A percentile compares a stretch with the other conserved stretches of the same genome.
phyloP scores from a whole-genome alignment of 805 yeast species.

The Starmerella asiatica region DNA sequence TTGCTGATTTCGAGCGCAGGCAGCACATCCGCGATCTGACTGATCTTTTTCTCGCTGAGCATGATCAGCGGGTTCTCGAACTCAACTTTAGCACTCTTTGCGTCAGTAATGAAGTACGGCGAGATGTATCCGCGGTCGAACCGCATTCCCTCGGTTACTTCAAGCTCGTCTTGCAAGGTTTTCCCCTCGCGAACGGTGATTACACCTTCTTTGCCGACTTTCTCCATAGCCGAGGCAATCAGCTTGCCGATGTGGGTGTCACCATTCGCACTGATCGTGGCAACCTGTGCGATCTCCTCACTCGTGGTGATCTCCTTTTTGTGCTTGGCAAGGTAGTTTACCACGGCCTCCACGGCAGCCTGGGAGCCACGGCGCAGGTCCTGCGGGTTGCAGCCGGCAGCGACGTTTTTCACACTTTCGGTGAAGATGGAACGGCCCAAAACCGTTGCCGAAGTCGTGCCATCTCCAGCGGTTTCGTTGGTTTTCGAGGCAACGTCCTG shows the following conservation, averaged over 20 bases:
- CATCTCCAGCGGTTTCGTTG: constrained; percentile 96
- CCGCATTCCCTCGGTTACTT: constrained; percentile 96
- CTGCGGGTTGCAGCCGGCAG: constrained; percentile 99
- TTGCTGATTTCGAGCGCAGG: constrained; percentile 90
- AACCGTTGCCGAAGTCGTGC: constrained; percentile 95
- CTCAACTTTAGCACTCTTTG: constrained; percentile 85
- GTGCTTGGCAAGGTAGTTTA: constrained; percentile 66
- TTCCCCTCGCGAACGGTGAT: constrained; percentile 96
- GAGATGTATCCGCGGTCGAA: constrained; percentile 95
- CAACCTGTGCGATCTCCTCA: constrained; percentile 95
- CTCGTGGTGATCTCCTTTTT: constrained; percentile 88
- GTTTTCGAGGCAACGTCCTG: constrained; percentile 97
- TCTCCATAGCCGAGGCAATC: constrained; percentile 92
- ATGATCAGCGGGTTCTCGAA: constrained; percentile 84
- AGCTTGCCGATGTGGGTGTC: constrained; percentile 83
- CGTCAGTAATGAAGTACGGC: constrained; percentile 89
- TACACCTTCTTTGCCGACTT: constrained; percentile 98
- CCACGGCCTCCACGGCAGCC: constrained; percentile 90
- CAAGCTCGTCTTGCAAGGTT: constrained; percentile 90
- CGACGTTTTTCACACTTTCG: constrained; percentile 90
- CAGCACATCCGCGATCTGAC: constrained; percentile 76
- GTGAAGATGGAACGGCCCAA: constrained; percentile 91
- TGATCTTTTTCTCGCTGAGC: constrained; percentile 83
- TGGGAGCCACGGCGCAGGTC: constrained; percentile 95
- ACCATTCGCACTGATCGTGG: constrained; percentile 95